Evolutionary conservation across 306 rosid species (phyloP).

Genomic region (Fragaria nilgerrensis): DNA sequence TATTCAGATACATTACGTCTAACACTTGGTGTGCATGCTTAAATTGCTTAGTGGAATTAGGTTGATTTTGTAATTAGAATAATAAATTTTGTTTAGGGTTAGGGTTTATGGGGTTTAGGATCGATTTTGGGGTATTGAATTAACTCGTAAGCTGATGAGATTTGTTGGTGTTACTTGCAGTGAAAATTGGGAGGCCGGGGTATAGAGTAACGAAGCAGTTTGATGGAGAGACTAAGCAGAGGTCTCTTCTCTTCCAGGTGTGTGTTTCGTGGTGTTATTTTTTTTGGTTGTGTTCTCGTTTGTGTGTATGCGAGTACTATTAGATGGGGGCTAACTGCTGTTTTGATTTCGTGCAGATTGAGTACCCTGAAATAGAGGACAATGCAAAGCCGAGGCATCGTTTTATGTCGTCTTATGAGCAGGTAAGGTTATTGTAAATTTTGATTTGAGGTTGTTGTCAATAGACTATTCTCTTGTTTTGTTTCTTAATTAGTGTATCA

Average conservation of each 20-base stretch:
- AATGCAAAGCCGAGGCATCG: constrained; percentile 85
- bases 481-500: background rate
- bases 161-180: constrained; percentile 37
- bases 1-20: constrained; percentile 3
- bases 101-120: background rate
- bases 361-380: constrained; percentile 97
- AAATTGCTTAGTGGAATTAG: background rate
- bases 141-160: background rate
- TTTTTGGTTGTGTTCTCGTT: background rate
- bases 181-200: constrained; percentile 96
- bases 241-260: constrained; percentile 95
- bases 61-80: background rate
- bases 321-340: background rate
- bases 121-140: background rate
- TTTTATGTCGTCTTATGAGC: constrained; percentile 97
- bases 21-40: background rate
- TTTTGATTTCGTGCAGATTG: constrained; percentile 54
- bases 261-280: background rate
- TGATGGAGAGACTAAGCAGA: constrained; percentile 87
- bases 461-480: background rate
- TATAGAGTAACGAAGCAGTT: constrained; percentile 90
- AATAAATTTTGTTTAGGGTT: background rate
- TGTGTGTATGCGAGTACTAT: background rate
- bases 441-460: background rate
- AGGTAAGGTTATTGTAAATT: constrained; percentile 40